Conservation (phyloP, 2,329 filamentous ascomycete genomes). For the Hymenotorrendiella dingleyae region DNA sequence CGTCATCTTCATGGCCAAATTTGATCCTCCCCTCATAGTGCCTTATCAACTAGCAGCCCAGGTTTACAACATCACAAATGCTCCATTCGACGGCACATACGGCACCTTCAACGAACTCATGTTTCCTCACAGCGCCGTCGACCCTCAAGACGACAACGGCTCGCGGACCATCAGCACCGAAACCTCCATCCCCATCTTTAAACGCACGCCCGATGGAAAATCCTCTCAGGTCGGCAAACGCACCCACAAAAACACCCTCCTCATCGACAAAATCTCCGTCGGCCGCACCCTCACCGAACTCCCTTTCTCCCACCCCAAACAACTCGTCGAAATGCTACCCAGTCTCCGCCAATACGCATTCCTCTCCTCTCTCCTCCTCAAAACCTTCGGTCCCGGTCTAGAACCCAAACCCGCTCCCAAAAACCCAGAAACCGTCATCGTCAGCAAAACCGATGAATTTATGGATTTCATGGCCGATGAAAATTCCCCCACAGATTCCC, state of each 20-base stretch:
- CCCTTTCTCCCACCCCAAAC: constrained; percentile 71
- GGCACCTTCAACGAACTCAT: constrained; percentile 47
- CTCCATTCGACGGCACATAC: constrained; percentile 49
- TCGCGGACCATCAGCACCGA: constrained; percentile 47
- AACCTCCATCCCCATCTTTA: constrained; percentile 40
- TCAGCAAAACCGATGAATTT: constrained; percentile 26
- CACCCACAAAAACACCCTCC: constrained; percentile 54
- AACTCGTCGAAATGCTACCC: constrained; percentile 69
- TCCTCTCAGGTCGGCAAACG: constrained; percentile 7
- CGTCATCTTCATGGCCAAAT: constrained; percentile 67
- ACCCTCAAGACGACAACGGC: constrained; percentile 48
- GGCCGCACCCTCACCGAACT: constrained; percentile 61
- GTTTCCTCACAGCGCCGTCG: constrained; percentile 39
- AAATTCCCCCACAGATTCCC: too few relatives aligned
- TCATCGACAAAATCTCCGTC: constrained; percentile 68
- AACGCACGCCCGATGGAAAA: constrained; percentile 20
- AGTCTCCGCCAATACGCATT: constrained; percentile 70
- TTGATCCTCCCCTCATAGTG: constrained; percentile 68
- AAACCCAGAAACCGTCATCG: constrained; percentile 7
- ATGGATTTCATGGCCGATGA: constrained; percentile 27
- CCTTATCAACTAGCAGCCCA: constrained; percentile 58
- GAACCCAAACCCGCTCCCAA: constrained; percentile 5
- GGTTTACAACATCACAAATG: constrained; percentile 53
- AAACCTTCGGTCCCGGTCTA: constrained; percentile 47
- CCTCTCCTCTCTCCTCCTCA: constrained; percentile 57